These are phyloP conservation scores for Phytophthora sp. DNA, from an alignment of 352 stramenopile genomes.

Conservation along the genomic window DNA sequence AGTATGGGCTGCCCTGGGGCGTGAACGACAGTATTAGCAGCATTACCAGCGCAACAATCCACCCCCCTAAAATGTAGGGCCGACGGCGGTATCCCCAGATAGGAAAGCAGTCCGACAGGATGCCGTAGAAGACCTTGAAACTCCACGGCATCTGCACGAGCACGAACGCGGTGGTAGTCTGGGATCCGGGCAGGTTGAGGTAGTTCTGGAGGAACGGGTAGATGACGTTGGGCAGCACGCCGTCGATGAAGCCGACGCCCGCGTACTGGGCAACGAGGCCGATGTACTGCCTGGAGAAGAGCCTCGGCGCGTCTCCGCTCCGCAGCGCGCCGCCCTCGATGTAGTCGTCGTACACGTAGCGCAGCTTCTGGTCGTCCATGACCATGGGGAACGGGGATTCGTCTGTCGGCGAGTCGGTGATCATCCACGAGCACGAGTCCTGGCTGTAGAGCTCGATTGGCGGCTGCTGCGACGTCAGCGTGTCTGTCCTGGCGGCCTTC, in stretches of 20 bases:
- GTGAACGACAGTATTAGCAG: constrained; percentile 48
- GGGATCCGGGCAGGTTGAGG: constrained; percentile 53
- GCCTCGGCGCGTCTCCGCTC: constrained; percentile 36
- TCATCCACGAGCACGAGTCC: constrained; percentile 39
- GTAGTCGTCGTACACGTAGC: constrained; percentile 48
- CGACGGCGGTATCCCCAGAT: constrained; percentile 58
- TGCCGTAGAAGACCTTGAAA: constrained; percentile 68
- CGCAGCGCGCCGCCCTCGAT: constrained; percentile 46
- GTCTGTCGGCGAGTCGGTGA: constrained; percentile 34
- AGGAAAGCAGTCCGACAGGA: constrained; percentile 66
- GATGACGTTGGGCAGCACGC: constrained; percentile 51
- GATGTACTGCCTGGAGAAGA: constrained; percentile 49
- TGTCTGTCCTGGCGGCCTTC: constrained; percentile 31
- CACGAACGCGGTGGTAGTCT: constrained; percentile 48
- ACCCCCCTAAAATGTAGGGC: constrained; percentile 62
- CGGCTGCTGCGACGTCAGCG: constrained; percentile 19
- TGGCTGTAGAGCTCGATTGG: constrained; percentile 34
- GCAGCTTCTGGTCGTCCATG: constrained; percentile 44
- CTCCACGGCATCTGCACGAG: constrained; percentile 67
- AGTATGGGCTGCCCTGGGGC: constrained; percentile 48
- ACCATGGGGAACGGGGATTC: constrained; percentile 38
- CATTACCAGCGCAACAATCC: constrained; percentile 42
- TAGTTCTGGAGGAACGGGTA: constrained; percentile 67
- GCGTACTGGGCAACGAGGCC: constrained; percentile 63
- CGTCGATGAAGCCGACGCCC: constrained; percentile 55